Conservation (phyloP, 164 flowering plant genomes). For the Taxillus chinensis region DNA sequence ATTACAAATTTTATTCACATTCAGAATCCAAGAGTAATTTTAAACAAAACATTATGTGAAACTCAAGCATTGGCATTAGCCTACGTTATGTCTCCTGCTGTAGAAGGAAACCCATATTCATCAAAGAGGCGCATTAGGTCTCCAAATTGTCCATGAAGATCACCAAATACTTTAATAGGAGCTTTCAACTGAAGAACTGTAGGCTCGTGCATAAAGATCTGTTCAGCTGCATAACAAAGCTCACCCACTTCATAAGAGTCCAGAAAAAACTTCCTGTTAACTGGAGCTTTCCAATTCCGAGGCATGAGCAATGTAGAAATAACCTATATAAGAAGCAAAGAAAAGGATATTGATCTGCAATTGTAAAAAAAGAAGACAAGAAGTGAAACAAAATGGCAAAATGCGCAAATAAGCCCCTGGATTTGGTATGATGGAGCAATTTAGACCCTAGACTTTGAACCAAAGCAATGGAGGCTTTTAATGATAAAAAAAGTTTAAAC, state of each 20-base stretch:
- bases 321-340: slow-evolving; percentile 38
- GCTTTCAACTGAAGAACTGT: slow-evolving; percentile 96
- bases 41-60: not conserved
- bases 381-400: too few relatives aligned
- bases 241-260: slow-evolving; percentile 98
- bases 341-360: not conserved
- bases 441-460: too few relatives aligned
- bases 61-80: slow-evolving; percentile 10
- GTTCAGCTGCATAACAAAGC: slow-evolving; percentile 97
- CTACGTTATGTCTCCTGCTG: slow-evolving; percentile 97
- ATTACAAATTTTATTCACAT: not conserved
- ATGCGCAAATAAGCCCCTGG: too few relatives aligned
- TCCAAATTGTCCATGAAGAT: slow-evolving; percentile 99
- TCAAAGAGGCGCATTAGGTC: slow-evolving; percentile 96
- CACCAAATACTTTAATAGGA: slow-evolving; percentile 95
- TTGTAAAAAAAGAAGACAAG: too few relatives aligned
- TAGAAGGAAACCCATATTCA: slow-evolving; percentile 97
- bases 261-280: slow-evolving; percentile 72
- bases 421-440: too few relatives aligned
- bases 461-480: too few relatives aligned
- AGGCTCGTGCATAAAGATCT: slow-evolving; percentile 90
- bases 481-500: too few relatives aligned
- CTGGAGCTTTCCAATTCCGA: slow-evolving; percentile 93
- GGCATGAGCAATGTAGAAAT: slow-evolving; percentile 81
- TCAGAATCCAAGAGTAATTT: not conserved